Percentiles rank a stretch among this genome's conserved stretches.
Conservation (phyloP, 2,329 filamentous ascomycete species). For the Escovopsis sp. region DNA sequence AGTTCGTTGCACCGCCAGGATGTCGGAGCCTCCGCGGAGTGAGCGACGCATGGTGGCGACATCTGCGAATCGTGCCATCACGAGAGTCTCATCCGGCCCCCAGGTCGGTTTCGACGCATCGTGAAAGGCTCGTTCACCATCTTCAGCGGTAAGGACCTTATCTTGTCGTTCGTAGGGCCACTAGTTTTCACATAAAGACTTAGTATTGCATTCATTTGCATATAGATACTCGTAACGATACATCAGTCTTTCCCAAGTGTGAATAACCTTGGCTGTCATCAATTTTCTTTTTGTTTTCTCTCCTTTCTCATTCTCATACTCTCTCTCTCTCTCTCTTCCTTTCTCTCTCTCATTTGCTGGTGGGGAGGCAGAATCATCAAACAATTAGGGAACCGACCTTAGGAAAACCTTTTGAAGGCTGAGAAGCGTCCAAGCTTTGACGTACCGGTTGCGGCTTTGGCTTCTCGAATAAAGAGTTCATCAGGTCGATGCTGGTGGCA, state of each 20-base stretch:
- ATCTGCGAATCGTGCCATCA: slow-evolving; percentile 34
- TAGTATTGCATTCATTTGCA: slow-evolving; percentile 27
- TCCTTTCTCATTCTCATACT: too few relatives aligned
- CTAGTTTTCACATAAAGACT: slow-evolving; percentile 39
- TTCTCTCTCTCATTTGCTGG: too few relatives aligned
- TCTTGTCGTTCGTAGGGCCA: slow-evolving; percentile 74
- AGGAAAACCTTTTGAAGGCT: slow-evolving; percentile 52
- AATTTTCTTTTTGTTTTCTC: slow-evolving; percentile 2
- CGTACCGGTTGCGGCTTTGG: slow-evolving; percentile 47
- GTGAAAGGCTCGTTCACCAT: slow-evolving; percentile 53
- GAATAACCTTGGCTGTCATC: slow-evolving; percentile 9
- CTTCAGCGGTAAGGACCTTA: slow-evolving; percentile 51
- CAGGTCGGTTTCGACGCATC: slow-evolving; percentile 65
- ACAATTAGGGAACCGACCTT: slow-evolving; percentile 62
- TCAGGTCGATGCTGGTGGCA: slow-evolving; percentile 81
- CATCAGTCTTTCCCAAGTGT: slow-evolving; percentile 12
- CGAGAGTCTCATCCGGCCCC: slow-evolving; percentile 57
- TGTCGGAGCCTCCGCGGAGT: slow-evolving; percentile 12
- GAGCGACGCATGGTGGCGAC: slow-evolving; percentile 25
- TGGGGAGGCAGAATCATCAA: slow-evolving; percentile 13
- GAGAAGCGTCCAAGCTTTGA: slow-evolving; percentile 36
- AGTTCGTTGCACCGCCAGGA: slow-evolving; percentile 20
- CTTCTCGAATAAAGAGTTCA: slow-evolving; percentile 83
- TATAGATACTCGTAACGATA: slow-evolving; percentile 16
- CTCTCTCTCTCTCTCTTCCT: too few relatives aligned